phyloP scores from a whole-genome alignment of 805 yeast species.

The Candida nitratophila region DNA sequence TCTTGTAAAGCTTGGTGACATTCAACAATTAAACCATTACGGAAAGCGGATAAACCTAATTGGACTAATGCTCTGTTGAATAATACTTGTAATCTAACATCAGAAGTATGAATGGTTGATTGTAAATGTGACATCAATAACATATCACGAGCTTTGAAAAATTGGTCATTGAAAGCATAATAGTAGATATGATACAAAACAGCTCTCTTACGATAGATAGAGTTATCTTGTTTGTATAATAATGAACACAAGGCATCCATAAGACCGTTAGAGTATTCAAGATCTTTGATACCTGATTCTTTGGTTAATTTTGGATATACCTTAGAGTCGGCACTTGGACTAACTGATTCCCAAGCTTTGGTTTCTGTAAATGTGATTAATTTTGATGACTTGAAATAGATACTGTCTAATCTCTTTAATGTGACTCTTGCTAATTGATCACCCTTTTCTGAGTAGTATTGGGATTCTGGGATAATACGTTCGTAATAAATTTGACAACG shows the following conservation, averaged over 20 bases:
- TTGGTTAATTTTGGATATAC: conserved; percentile 25
- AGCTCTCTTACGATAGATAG: conserved; percentile 73
- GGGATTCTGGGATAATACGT: conserved; percentile 39
- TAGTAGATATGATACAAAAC: conserved; percentile 81
- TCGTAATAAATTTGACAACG: conserved; percentile 87
- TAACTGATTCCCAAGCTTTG: conserved; percentile 57
- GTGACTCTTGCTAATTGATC: conserved; percentile 68
- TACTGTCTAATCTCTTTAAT: conserved; percentile 80
- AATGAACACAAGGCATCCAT: conserved; percentile 59
- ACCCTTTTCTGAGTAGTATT: conserved; percentile 35
- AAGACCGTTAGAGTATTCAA: conserved; percentile 43
- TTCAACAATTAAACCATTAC: conserved; percentile 78
- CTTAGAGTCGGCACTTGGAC: conserved; percentile 22
- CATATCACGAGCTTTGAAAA: conserved; percentile 80
- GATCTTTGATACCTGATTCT: conserved; percentile 19
- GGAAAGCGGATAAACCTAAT: conserved; percentile 92
- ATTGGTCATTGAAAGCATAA: conserved; percentile 83
- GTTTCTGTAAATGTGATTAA: conserved; percentile 65
- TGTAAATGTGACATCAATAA: conserved; percentile 81
- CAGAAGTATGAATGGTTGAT: conserved; percentile 75
- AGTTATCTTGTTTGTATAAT: conserved; percentile 60
- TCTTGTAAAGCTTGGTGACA: conserved; percentile 84
- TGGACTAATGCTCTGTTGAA: conserved; percentile 95
- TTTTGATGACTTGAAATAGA: conserved; percentile 83
- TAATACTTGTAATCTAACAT: conserved; percentile 78